Evolutionary conservation across 148 eudicot species (phyloP).

Genomic region (Rhododendron henanense): DNA sequence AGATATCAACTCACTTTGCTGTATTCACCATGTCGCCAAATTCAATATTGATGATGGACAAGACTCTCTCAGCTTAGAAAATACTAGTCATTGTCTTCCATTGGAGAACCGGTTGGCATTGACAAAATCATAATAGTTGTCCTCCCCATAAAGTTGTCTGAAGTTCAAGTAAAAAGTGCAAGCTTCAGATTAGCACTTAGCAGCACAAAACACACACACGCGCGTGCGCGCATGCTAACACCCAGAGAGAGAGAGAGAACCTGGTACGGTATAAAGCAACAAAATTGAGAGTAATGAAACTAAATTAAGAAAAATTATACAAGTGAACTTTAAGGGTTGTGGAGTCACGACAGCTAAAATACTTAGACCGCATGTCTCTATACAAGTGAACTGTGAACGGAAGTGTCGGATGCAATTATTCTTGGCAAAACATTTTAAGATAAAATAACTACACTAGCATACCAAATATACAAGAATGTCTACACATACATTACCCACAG

Average conservation of each 20-base stretch:
- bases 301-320: neutral
- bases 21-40: neutral
- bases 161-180: constrained; percentile 12
- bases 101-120: constrained; percentile 10
- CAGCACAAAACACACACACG: neutral
- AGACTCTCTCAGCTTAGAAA: neutral
- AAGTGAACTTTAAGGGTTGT: neutral
- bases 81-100: constrained; percentile 13
- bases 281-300: neutral
- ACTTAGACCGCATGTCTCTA: neutral
- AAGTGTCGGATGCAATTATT: neutral
- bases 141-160: constrained; percentile 58
- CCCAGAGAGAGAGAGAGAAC: neutral
- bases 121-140: constrained; percentile 37
- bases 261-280: neutral
- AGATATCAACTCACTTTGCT: neutral
- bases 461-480: neutral
- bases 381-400: no score
- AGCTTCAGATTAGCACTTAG: constrained; percentile 12
- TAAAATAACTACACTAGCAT: neutral
- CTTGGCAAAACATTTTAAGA: neutral
- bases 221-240: neutral
- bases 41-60: neutral
- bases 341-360: neutral
- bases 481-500: neutral